phyloP scores from a whole-genome alignment of 345 rosid genomes.

The Arabidopsis arenosa region DNA sequence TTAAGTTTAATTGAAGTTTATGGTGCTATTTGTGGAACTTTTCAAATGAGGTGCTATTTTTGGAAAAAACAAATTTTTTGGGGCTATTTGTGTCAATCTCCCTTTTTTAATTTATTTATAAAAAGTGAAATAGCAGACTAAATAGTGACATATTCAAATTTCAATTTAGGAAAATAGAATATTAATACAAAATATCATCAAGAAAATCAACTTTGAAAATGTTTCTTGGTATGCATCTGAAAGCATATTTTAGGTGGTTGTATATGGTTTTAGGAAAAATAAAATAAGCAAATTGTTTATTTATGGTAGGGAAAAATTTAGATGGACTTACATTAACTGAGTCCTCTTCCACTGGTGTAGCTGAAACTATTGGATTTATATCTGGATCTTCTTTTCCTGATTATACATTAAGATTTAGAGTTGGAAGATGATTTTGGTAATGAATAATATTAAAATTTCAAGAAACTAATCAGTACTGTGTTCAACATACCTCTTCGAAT shows the following conservation, averaged over 20 bases:
- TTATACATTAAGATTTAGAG: slow-evolving; percentile 18
- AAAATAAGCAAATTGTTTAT: background rate
- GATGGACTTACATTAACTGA: slow-evolving; percentile 43
- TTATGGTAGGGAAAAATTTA: background rate
- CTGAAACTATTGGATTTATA: slow-evolving; percentile 45
- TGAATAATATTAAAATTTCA: background rate
- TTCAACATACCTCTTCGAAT: slow-evolving; percentile 40
- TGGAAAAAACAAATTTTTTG: too few relatives aligned
- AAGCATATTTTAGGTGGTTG: background rate
- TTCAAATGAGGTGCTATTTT: too few relatives aligned
- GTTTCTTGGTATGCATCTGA: slow-evolving; percentile 7
- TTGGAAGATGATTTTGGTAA: slow-evolving; percentile 7
- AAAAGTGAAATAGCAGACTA: background rate
- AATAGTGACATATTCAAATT: background rate
- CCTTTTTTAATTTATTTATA: background rate
- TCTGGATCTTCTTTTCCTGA: slow-evolving; percentile 47
- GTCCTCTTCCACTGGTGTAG: slow-evolving; percentile 39
- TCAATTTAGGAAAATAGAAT: background rate
- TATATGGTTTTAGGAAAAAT: background rate
- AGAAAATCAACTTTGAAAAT: background rate
- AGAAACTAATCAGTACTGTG: slow-evolving; percentile 33
- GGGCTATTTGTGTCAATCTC: too few relatives aligned
- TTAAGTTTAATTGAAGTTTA: too few relatives aligned
- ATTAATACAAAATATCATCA: background rate
- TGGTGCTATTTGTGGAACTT: too few relatives aligned